These are phyloP conservation scores for Brasilioporus rufonigricans DNA, from an alignment of 768 basidiomycete species.

Conservation along the genomic window DNA sequence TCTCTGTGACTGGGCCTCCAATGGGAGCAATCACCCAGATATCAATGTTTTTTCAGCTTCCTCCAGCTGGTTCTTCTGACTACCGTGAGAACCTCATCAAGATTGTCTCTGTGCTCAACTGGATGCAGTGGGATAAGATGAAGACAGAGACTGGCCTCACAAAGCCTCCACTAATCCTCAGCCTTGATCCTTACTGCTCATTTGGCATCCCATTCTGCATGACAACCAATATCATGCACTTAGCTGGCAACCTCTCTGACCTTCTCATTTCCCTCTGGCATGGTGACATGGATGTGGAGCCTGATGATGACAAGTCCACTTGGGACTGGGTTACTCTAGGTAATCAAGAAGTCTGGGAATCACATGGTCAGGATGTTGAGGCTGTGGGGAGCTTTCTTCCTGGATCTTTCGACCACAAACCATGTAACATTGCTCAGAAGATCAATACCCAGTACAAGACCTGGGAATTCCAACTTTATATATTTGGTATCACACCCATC, in stretches of 20 bases:
- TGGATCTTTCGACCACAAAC: neutral
- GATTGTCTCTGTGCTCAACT: too few species aligned
- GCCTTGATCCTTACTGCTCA: too few species aligned
- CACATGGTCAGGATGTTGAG: neutral
- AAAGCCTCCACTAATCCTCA: too few species aligned
- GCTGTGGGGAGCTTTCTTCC: neutral
- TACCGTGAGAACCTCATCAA: too few species aligned
- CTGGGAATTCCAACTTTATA: neutral
- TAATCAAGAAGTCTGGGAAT: neutral
- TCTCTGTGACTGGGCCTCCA: neutral
- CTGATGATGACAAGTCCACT: neutral
- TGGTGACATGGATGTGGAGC: neutral
- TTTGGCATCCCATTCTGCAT: too few species aligned
- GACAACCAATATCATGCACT: too few species aligned
- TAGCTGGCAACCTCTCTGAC: neutral
- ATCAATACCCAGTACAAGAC: too few species aligned
- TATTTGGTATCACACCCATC: neutral
- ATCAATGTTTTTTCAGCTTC: too few species aligned
- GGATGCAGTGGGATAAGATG: too few species aligned
- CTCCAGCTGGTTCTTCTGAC: neutral
- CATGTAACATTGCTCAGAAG: neutral
- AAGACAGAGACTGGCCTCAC: too few species aligned
- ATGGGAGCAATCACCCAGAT: neutral
- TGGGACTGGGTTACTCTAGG: neutral
- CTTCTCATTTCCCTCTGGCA: neutral